Evolutionary conservation across 108 stramenopile species (phyloP).

Genomic region (Skeletonema marinoi): DNA sequence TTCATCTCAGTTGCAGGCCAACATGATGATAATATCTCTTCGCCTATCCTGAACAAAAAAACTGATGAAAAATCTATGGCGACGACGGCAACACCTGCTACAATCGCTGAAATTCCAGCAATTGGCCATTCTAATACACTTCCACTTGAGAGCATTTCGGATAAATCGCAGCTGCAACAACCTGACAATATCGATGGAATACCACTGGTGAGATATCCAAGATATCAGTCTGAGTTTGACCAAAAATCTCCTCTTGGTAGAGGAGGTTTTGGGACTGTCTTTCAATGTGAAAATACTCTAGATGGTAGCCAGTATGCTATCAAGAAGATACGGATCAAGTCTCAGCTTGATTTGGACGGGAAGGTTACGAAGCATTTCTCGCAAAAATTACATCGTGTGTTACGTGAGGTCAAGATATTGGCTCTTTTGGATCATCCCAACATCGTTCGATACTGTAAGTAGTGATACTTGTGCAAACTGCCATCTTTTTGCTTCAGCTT

Average conservation of each 20-base stretch:
- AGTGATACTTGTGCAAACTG: background rate
- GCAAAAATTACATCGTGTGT: constrained; percentile 74
- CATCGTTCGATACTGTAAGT: constrained; percentile 90
- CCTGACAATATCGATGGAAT: constrained; percentile 60
- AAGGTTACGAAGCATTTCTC: constrained; percentile 60
- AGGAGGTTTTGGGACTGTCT: constrained; percentile 93
- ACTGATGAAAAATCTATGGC: background rate
- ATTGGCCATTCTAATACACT: constrained; percentile 3
- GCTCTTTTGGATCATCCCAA: constrained; percentile 92
- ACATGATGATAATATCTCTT: background rate
- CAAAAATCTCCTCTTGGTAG: constrained; percentile 76
- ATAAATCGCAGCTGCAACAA: constrained; percentile 8
- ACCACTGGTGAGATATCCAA: constrained; percentile 80
- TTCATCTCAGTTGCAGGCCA: constrained; percentile 14
- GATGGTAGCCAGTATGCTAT: constrained; percentile 94
- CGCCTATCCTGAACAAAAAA: background rate
- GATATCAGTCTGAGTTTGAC: constrained; percentile 82
- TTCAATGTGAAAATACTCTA: constrained; percentile 74
- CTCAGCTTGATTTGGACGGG: constrained; percentile 46
- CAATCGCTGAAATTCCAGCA: background rate
- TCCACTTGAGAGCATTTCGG: background rate
- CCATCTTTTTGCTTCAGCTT: background rate
- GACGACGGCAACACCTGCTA: background rate
- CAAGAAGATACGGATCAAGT: constrained; percentile 86
- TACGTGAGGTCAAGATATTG: constrained; percentile 95